Evolutionary conservation across 2,329 filamentous ascomycete genomes (phyloP).

Genomic region (Zasmidium citrigriseum): DNA sequence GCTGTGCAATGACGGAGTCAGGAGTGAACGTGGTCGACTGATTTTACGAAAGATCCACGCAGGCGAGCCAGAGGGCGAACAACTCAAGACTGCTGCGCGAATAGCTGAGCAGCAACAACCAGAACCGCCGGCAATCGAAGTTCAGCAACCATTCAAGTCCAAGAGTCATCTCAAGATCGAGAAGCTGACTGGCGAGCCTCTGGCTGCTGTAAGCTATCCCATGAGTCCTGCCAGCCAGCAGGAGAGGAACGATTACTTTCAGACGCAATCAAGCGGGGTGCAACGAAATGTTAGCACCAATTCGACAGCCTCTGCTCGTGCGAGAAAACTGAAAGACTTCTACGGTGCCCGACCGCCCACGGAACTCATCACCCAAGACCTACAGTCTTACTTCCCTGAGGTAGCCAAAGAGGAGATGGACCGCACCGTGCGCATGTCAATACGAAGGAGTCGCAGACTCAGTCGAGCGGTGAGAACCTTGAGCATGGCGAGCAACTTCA

Average conservation of each 20-base stretch:
- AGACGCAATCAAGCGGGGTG: constrained; percentile 18
- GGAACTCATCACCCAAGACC: constrained; percentile 93
- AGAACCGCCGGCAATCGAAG: constrained; percentile 55
- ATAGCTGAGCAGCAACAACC: constrained; percentile 79
- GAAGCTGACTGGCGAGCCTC: constrained; percentile 83
- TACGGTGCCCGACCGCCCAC: constrained; percentile 91
- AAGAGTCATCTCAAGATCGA: constrained; percentile 85
- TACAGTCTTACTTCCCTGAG: constrained; percentile 96
- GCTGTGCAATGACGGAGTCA: constrained; percentile 82
- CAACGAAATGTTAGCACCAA: constrained; percentile 35
- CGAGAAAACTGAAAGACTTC: constrained; percentile 70
- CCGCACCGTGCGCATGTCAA: constrained; percentile 88
- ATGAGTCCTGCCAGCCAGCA: constrained; percentile 73
- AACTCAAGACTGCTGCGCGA: constrained; percentile 81
- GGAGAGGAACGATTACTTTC: constrained; percentile 64
- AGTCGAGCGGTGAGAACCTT: constrained; percentile 91
- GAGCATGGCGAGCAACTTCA: constrained; percentile 90
- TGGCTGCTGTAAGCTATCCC: constrained; percentile 82
- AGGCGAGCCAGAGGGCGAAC: constrained; percentile 82
- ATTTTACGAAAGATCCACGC: constrained; percentile 92
- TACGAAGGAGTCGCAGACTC: constrained; percentile 84
- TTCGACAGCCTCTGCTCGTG: constrained; percentile 42
- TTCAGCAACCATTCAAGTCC: constrained; percentile 65
- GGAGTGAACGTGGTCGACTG: constrained; percentile 84
- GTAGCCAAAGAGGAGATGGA: constrained; percentile 94